phyloP scores from a whole-genome alignment of 169 alveolate species.

The Plasmodium relictum region DNA sequence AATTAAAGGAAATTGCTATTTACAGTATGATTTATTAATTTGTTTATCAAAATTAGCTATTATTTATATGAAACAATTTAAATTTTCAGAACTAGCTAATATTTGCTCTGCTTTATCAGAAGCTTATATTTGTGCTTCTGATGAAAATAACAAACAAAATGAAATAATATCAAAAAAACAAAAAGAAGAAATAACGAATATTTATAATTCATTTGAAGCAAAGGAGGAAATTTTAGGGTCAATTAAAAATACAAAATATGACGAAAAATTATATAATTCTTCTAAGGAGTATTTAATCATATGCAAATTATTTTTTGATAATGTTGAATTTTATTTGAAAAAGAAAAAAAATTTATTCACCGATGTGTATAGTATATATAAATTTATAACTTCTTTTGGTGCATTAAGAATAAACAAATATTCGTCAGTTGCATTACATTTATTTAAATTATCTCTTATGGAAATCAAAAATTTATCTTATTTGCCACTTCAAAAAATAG shows the following conservation, averaged over 20 bases:
- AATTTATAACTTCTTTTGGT: conserved; percentile 60
- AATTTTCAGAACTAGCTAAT: conserved; percentile 56
- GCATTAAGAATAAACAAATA: conserved; percentile 42
- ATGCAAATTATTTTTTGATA: conserved; percentile 42
- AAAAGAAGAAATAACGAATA: conserved; percentile 2
- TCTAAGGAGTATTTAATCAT: conserved; percentile 38
- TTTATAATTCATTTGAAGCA: background rate
- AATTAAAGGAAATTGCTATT: conserved; percentile 64
- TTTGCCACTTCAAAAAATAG: conserved; percentile 69
- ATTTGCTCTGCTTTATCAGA: conserved; percentile 63
- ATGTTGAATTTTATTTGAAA: conserved; percentile 34
- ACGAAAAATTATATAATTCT: conserved; percentile 31
- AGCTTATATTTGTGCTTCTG: conserved; percentile 61
- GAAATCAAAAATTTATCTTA: conserved; percentile 58
- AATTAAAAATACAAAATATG: background rate
- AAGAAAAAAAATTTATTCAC: conserved; percentile 35
- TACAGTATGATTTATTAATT: conserved; percentile 57
- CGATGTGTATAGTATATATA: conserved; percentile 58
- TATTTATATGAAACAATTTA: conserved; percentile 44
- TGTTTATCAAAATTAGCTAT: conserved; percentile 56
- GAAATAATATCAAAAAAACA: background rate
- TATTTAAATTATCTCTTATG: conserved; percentile 34
- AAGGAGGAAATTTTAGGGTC: background rate
- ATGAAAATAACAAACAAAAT: conserved; percentile 59
- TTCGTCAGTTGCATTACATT: conserved; percentile 42